phyloP scores from a whole-genome alignment of 768 basidiomycete species.

The Xerocomus potaroensis region DNA sequence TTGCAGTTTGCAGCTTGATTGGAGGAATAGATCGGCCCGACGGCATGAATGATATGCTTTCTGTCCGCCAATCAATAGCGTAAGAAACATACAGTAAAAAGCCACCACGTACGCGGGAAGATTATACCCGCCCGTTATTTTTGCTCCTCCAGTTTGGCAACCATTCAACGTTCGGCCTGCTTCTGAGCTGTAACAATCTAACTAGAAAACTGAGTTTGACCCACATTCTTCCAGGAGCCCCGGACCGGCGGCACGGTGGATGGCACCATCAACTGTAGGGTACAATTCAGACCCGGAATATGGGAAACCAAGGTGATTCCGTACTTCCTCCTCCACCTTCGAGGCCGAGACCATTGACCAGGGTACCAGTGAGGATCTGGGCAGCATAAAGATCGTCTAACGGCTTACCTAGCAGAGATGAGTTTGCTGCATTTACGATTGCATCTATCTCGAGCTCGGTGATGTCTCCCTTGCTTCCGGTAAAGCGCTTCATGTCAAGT shows the following conservation, averaged over 20 bases:
- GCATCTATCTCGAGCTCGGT: slow-evolving; percentile 65
- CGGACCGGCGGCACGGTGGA: slow-evolving; percentile 70
- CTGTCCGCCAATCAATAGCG: slow-evolving; percentile 32
- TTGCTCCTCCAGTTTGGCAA: slow-evolving; percentile 68
- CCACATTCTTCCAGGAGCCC: slow-evolving; percentile 66
- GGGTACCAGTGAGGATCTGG: not conserved
- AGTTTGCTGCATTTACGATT: slow-evolving; percentile 83
- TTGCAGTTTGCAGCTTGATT: slow-evolving; percentile 42
- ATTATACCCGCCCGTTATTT: slow-evolving; percentile 73
- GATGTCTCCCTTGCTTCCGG: slow-evolving; percentile 70
- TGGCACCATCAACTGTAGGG: slow-evolving; percentile 71
- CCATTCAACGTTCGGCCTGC: slow-evolving; percentile 65
- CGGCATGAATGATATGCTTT: slow-evolving; percentile 72
- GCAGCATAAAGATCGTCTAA: not conserved
- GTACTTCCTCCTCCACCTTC: slow-evolving; percentile 78
- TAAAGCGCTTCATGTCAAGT: not conserved
- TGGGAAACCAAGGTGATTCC: slow-evolving; percentile 11
- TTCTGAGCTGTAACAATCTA: slow-evolving; percentile 34
- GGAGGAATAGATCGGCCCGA: slow-evolving; percentile 62
- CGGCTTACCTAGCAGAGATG: slow-evolving; percentile 57
- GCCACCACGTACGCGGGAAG: slow-evolving; percentile 64
- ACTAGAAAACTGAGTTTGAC: slow-evolving; percentile 15
- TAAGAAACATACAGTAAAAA: not conserved
- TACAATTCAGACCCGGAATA: not conserved
- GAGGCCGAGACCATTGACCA: not conserved